Evolutionary conservation across 306 rosid species (phyloP).

Genomic region (Lablab purpureus): DNA sequence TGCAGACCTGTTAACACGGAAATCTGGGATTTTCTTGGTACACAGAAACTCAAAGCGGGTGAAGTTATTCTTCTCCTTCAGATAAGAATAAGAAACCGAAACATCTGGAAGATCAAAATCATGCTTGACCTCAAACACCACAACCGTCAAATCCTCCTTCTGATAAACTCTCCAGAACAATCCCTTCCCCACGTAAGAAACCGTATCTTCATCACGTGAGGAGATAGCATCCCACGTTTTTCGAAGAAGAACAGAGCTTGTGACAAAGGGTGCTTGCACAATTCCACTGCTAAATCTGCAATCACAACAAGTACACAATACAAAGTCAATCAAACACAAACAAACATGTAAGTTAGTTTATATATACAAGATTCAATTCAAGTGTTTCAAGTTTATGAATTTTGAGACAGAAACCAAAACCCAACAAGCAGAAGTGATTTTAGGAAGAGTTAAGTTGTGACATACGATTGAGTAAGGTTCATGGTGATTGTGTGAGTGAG

Average conservation of each 20-base stretch:
- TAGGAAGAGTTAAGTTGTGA: neutral
- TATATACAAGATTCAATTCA: neutral
- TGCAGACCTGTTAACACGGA: slow-evolving; percentile 50
- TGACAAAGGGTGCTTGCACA: slow-evolving; percentile 46
- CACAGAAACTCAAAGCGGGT: slow-evolving; percentile 57
- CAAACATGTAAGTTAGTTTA: too few relatives aligned
- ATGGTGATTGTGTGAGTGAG: neutral
- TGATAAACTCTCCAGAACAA: slow-evolving; percentile 7
- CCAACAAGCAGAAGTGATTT: neutral
- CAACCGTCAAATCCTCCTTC: slow-evolving; percentile 19
- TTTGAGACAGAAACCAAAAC: neutral
- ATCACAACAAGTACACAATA: neutral
- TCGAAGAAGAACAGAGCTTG: slow-evolving; percentile 47
- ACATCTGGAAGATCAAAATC: neutral
- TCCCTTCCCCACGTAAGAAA: neutral
- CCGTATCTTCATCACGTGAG: neutral
- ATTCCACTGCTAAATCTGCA: slow-evolving; percentile 69
- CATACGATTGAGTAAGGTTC: slow-evolving; percentile 36
- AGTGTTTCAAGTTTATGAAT: neutral
- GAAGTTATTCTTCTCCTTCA: slow-evolving; percentile 16
- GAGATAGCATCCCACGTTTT: slow-evolving; percentile 47
- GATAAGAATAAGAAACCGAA: slow-evolving; percentile 45
- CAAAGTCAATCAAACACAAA: neutral
- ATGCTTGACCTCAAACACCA: slow-evolving; percentile 53
- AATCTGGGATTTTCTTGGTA: slow-evolving; percentile 11